Base-by-base conservation (phyloP, 2,329 filamentous ascomycete species). In the Cladosporium sp. region DNA sequence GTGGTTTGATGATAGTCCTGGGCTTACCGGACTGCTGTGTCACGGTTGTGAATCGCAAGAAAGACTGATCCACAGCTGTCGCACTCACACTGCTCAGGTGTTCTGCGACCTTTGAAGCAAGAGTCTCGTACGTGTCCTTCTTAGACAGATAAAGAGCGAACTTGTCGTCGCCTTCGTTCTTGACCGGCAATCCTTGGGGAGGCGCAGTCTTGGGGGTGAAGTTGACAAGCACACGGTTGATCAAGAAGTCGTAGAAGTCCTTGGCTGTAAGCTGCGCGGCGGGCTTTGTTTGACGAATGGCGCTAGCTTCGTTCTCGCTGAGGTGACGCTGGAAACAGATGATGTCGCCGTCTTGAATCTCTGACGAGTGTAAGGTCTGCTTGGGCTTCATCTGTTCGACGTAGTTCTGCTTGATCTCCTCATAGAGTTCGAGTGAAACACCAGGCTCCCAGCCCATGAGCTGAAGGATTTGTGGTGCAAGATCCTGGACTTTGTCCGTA, bases 361-460 rank as follows among this genome's bases (percentile, higher is more conserved):
- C 96, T 1, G 95, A 95, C 66, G 91, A 89, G 70, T 93, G 91
- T 66, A 99, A 84, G 0, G 93, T 92, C 74, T 92, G 88, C 80
- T 97, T 98, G 0, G 89, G 86, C 79, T 97, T 98, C 82, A 99
- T 90, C 7, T 87, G 85, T 75, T 99, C 96, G 70, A 99, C 97
- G 93, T 98, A 98, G 67, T 88, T 91, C 60, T 93, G 93, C 79
- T 98, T 99, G 79, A 99, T 98, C 81, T 99, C 95, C 80, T 99
- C 95, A 81, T 89, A 98, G 25, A 99, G 85, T 71, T 86, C 84
- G 67, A 91, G 86, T 4, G 90, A 86, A 68, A 75, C 66, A 5
- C 90, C 92, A 1, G 90, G 85, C 26, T 90, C 86, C 94, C 95
- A 98, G 14, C 87, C 86, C 92, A 98, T 95, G 75, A 89, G 87